phyloP scores from a whole-genome alignment of 2,329 filamentous ascomycete genomes.

The Trichoderma polysporum region DNA sequence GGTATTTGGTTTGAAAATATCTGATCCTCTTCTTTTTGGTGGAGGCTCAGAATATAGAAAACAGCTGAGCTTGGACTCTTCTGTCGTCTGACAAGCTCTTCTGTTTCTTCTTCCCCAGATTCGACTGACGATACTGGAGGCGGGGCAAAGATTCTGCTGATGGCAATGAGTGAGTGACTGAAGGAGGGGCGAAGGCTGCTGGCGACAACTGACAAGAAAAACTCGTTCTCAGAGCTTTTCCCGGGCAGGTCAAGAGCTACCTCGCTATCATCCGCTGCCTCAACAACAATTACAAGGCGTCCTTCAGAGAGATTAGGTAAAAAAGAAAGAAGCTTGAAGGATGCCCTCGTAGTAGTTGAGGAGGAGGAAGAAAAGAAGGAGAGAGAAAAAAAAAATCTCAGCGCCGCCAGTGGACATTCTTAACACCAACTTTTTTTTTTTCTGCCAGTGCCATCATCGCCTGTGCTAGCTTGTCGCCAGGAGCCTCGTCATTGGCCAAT shows the following conservation, averaged over 20 bases:
- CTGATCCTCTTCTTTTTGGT: slow-evolving; percentile 10
- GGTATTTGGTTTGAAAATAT: slow-evolving; percentile 1
- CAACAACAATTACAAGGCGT: slow-evolving; percentile 1
- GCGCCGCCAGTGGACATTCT: slow-evolving; percentile 4
- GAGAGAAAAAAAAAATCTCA: slow-evolving; percentile 18
- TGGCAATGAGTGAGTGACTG: slow-evolving; percentile 24
- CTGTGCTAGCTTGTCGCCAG: not conserved
- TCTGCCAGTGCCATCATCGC: slow-evolving; percentile 15
- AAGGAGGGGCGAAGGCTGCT: slow-evolving; percentile 29
- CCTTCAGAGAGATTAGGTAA: not conserved
- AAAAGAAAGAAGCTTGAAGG: slow-evolving; percentile 11
- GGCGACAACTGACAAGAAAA: slow-evolving; percentile 38
- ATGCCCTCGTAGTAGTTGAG: slow-evolving; percentile 10
- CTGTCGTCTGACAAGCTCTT: slow-evolving; percentile 9
- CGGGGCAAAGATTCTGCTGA: slow-evolving; percentile 30
- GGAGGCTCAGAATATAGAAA: slow-evolving; percentile 5
- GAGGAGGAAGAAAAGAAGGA: slow-evolving; percentile 18
- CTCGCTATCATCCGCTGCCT: slow-evolving; percentile 37
- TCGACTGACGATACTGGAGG: slow-evolving; percentile 22
- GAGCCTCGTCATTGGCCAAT: slow-evolving; percentile 23
- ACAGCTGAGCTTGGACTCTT: not conserved
- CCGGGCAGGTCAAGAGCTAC: slow-evolving; percentile 38
- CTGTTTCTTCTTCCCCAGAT: not conserved
- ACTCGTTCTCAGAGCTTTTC: slow-evolving; percentile 41
- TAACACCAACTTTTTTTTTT: slow-evolving; percentile 20